Evolutionary conservation across 371 early-diverging fungal genomes (phyloP).

Genomic region (Coemansia sp.): DNA sequence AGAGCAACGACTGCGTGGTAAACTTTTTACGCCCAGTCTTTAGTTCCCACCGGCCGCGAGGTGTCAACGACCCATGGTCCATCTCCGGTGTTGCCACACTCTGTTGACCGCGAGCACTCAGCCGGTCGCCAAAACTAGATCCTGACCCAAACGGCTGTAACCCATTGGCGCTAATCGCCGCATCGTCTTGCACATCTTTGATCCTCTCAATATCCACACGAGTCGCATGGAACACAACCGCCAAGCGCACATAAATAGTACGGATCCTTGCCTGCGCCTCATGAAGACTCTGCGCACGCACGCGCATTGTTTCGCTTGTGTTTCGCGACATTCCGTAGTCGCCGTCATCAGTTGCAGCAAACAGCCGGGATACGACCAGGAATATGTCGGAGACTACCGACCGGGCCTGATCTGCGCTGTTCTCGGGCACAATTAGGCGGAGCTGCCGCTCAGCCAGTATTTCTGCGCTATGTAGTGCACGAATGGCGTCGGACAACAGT

Average conservation of each 20-base stretch:
- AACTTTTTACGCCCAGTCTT: constrained; percentile 45
- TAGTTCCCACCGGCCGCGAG: constrained; percentile 47
- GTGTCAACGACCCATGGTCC: constrained; percentile 39
- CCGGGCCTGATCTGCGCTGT: constrained; percentile 28
- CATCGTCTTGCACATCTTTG: constrained; percentile 17
- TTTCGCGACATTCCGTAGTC: not conserved
- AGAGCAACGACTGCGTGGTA: constrained; percentile 35
- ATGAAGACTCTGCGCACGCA: constrained; percentile 19
- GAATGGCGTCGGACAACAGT: constrained; percentile 12
- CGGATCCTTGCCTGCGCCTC: constrained; percentile 25
- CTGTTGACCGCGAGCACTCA: constrained; percentile 16
- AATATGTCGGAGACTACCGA: constrained; percentile 19
- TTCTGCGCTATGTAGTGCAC: constrained; percentile 27
- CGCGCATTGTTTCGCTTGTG: constrained; percentile 19
- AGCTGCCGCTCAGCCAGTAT: constrained; percentile 33
- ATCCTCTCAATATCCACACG: constrained; percentile 23
- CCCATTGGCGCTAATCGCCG: not conserved
- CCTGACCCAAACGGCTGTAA: constrained; percentile 4
- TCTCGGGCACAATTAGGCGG: constrained; percentile 27
- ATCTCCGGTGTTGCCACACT: constrained; percentile 28
- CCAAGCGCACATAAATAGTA: constrained; percentile 13
- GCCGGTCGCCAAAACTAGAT: constrained; percentile 20
- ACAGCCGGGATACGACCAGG: constrained; percentile 11
- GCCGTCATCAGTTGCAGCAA: constrained; percentile 11
- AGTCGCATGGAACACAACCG: constrained; percentile 21